Evolutionary conservation across 2,329 filamentous ascomycete genomes (phyloP), one percentile per base, ranked within the genome.

Genomic region (Sarocladium strictum): DNA sequence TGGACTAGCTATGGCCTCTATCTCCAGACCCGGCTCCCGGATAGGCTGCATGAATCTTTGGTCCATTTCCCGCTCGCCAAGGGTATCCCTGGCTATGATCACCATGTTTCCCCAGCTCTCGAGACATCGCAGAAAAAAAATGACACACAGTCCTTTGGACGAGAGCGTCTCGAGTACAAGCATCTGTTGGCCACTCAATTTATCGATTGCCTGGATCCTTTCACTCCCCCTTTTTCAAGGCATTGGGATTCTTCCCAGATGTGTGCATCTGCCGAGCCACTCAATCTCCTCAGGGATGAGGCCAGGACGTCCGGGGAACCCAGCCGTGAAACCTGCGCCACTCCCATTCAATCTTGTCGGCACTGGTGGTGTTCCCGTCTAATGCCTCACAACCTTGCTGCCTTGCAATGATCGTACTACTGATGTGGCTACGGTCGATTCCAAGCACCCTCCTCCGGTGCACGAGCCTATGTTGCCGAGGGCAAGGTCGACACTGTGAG

Each of bases 11-110:
- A 38, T 43, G 40, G 21, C 21, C 10, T 43, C 7, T n/a, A 17
- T 3, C n/a, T 35, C 27, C 17, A 3, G n/a, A 14, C 29, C 17
- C 47, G 26, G 43, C 23, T n/a, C 15, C 26, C 43, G 26, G n/a
- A 51, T 51, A 51, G 47, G 27, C 47, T 51, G 27, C 27, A 51
- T 51, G 15, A 38, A 23, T 33, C 17, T 51, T 29, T 21, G 4
- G 27, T 19, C 26, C 17, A 51, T 35, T 15, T 51, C 47, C 23
- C 43, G 43, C 26, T 49, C 40, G 43, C 27, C 47, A 17, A 51
- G 47, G 47, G 47, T 33, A 35, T 33, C 47, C 47, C 27, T 51
- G 47, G n/a, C 47, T 19, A 35, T 15, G n/a, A 51, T 51, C 27
- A 21, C 24, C 21, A 32, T 9, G 10, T 12, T 12, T 27, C 47